phyloP scores from a whole-genome alignment of 2,329 filamentous ascomycete genomes.

The Zymoseptoria ardabiliae region DNA sequence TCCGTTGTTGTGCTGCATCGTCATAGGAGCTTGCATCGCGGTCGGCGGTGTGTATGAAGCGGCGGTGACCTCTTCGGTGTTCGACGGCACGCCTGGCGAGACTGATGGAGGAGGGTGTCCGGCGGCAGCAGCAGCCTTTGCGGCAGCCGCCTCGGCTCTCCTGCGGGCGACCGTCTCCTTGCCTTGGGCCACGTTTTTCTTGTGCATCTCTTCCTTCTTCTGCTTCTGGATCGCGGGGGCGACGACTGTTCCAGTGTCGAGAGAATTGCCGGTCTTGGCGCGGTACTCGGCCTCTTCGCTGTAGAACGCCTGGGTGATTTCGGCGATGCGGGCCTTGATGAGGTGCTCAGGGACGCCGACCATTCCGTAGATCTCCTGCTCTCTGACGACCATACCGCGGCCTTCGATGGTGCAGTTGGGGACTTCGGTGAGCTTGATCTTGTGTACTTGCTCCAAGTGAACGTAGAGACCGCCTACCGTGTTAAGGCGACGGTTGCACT shows the following conservation, averaged over 20 bases:
- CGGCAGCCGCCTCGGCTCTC: constrained; percentile 26
- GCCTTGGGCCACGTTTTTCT: constrained; percentile 1
- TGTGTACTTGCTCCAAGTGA: constrained; percentile 98
- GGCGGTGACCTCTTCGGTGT: neutral
- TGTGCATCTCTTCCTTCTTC: constrained; percentile 3
- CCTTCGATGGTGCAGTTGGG: constrained; percentile 54
- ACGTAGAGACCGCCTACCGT: constrained; percentile 93
- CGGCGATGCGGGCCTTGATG: constrained; percentile 73
- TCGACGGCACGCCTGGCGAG: neutral
- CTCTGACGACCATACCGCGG: constrained; percentile 68
- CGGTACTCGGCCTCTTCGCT: constrained; percentile 76
- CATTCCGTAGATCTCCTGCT: constrained; percentile 97
- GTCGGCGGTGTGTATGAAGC: neutral
- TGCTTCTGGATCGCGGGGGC: constrained; percentile 1
- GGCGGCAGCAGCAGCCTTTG: constrained; percentile 2
- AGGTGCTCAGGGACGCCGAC: constrained; percentile 89
- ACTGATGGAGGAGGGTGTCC: neutral
- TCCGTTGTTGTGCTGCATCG: neutral
- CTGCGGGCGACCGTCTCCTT: neutral
- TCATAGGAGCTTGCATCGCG: neutral
- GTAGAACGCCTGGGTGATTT: constrained; percentile 79
- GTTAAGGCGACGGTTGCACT: constrained; percentile 80
- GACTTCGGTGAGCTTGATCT: constrained; percentile 77
- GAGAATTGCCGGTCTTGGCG: constrained; percentile 74
- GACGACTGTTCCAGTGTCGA: constrained; percentile 32